Evolutionary conservation across 73 alveolate species (phyloP), one percentile per base, ranked within the genome.

Genomic region (Paramecium tetraurelia): DNA sequence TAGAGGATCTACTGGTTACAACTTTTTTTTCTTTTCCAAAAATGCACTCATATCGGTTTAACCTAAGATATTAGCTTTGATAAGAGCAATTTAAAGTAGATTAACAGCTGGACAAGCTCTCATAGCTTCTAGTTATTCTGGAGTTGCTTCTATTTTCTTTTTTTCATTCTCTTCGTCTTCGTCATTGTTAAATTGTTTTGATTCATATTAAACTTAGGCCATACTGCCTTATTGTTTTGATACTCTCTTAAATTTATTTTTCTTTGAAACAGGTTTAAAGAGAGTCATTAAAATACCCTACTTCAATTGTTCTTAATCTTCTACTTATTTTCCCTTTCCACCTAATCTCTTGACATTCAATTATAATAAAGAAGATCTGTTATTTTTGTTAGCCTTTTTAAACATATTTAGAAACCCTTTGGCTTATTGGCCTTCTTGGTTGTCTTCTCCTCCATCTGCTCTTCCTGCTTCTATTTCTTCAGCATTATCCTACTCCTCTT

Each of bases 381-480:
- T 44, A 31, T 36, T 36, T 35, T 75, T 33, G 18, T 21, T 36
- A 14, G 58, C 35, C 35, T 75, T 75, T 33, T 75, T 75, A 44
- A 75, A 75, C 57, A 75, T 29, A 36, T 40, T 75, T 14, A 44
- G 14, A 40, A 75, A 75, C n/a, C 87, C 87, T 36, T 75, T 75
- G 9, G 48, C 38, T 40, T 75, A 40, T 40, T 29, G 11, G 1
- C 59, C 35, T 75, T 33, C 87, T 14, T 36, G 22, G 21, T 75
- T 75, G 9, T 36, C 87, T 21, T 75, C 87, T 33, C 87, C 87
- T 33, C 48, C 41, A 9, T 75, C 58, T 1, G 59, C 87, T 36
- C 41, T 75, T 75, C 46, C 46, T 31, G 40, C 84, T n/a, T 68
- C 87, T 4, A 75, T 31, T 75, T 75, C 87, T 21, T 75, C 87